Conservation (phyloP, 2,329 filamentous ascomycete species). For the Curvularia verruculosa region DNA sequence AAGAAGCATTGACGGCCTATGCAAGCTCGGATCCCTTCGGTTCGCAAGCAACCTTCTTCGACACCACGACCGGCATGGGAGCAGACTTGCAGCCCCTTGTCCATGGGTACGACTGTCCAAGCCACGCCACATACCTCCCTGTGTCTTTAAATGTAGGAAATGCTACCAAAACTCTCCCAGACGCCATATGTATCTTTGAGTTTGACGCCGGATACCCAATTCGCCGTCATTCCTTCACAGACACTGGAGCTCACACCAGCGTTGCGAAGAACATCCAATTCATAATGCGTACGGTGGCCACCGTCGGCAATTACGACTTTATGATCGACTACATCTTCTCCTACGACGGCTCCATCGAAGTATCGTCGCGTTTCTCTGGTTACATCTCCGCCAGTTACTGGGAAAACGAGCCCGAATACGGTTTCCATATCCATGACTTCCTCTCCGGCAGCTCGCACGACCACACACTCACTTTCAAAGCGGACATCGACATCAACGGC, state of each 20-base stretch:
- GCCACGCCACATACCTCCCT: slow-evolving; percentile 59
- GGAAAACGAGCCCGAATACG: slow-evolving; percentile 42
- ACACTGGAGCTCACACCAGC: slow-evolving; percentile 30
- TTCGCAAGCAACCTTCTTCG: slow-evolving; percentile 56
- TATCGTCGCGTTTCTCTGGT: slow-evolving; percentile 34
- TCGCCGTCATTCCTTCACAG: slow-evolving; percentile 34
- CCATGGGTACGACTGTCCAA: slow-evolving; percentile 60
- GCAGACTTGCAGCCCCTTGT: slow-evolving; percentile 53
- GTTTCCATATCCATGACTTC: slow-evolving; percentile 48
- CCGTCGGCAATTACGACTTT: slow-evolving; percentile 53
- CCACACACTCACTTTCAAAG: slow-evolving; percentile 52
- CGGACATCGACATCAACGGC: slow-evolving; percentile 50
- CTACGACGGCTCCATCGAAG: slow-evolving; percentile 36
- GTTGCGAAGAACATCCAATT: slow-evolving; percentile 48
- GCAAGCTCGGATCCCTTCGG: slow-evolving; percentile 57
- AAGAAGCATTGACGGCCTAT: slow-evolving; percentile 63
- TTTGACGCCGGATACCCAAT: slow-evolving; percentile 38
- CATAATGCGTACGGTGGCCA: slow-evolving; percentile 55
- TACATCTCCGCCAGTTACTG: slow-evolving; percentile 39
- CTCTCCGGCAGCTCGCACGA: slow-evolving; percentile 47
- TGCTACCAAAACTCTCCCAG: slow-evolving; percentile 49
- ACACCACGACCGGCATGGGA: slow-evolving; percentile 58
- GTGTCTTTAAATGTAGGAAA: slow-evolving; percentile 49
- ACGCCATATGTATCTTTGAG: slow-evolving; percentile 49
- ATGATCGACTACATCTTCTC: slow-evolving; percentile 37